These are phyloP conservation scores for Paramecium primaurelia DNA, from an alignment of 73 alveolate species.

Conservation along the genomic window DNA sequence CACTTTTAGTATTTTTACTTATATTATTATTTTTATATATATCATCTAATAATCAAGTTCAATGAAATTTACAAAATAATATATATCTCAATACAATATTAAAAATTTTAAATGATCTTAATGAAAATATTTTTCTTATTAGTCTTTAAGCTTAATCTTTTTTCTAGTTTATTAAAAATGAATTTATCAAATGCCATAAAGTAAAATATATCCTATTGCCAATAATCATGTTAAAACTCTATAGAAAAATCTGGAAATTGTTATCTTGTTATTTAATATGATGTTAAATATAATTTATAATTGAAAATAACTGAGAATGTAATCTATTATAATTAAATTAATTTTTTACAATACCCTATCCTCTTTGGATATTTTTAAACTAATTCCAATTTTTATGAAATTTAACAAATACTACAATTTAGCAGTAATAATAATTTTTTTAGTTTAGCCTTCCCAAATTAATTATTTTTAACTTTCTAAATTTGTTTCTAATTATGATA, in stretches of 20 bases:
- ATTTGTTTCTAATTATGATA: neutral
- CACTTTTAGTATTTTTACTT: neutral
- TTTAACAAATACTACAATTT: neutral
- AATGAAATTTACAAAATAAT: too few species aligned
- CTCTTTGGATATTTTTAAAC: conserved; percentile 56
- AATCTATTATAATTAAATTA: neutral
- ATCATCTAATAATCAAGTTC: too few species aligned
- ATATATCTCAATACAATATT: too few species aligned
- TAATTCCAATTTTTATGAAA: neutral
- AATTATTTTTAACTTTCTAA: neutral
- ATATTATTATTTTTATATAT: too few species aligned
- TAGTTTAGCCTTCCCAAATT: neutral
- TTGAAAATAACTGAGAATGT: neutral
- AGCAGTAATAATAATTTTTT: neutral
- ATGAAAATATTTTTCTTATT: conserved; percentile 10
- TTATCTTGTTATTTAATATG: neutral
- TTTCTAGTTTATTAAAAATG: neutral
- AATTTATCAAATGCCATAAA: conserved; percentile 44
- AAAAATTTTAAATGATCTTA: neutral
- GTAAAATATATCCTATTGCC: conserved; percentile 43
- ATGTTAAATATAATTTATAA: neutral
- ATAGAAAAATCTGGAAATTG: conserved; percentile 55
- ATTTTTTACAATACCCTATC: neutral
- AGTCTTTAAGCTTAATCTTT: conserved; percentile 11
- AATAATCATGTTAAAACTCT: conserved; percentile 39